Conservation (phyloP, 768 basidiomycete genomes). For the Boletus subparvulus region DNA sequence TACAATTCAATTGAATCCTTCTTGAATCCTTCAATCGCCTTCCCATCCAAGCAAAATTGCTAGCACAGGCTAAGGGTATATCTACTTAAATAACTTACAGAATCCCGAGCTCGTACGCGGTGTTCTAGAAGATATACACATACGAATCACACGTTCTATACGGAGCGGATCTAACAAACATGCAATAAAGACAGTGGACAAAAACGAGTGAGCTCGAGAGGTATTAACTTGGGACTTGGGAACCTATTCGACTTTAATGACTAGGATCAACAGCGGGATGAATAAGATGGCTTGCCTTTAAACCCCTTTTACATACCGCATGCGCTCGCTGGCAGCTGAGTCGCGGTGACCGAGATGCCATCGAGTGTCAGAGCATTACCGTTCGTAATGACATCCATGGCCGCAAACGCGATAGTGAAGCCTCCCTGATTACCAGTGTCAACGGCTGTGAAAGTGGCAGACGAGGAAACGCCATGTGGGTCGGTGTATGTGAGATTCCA, state of each 20-base stretch:
- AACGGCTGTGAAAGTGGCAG: too few species aligned
- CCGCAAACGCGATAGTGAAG: conserved; percentile 37
- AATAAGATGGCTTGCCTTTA: background rate
- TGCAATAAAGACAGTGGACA: background rate
- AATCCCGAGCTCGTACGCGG: background rate
- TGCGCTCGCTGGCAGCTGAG: conserved; percentile 7
- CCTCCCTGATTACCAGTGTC: conserved; percentile 11
- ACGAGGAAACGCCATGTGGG: too few species aligned
- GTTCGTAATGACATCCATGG: conserved; percentile 38
- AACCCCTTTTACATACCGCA: conserved; percentile 5
- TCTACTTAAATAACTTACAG: background rate
- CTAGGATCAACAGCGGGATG: background rate
- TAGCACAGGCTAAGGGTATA: too few species aligned
- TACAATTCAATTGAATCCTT: too few species aligned
- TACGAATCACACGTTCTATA: background rate
- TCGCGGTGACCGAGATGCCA: conserved; percentile 23
- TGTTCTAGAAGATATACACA: background rate
- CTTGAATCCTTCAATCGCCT: too few species aligned
- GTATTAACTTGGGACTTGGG: background rate
- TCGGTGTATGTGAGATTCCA: too few species aligned
- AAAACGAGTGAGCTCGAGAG: background rate
- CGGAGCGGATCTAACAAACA: background rate
- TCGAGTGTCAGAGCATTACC: conserved; percentile 32
- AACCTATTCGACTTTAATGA: background rate
- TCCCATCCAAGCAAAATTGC: too few species aligned